Conservation (phyloP, 2,329 filamentous ascomycete genomes). For the Claviceps monticola region DNA sequence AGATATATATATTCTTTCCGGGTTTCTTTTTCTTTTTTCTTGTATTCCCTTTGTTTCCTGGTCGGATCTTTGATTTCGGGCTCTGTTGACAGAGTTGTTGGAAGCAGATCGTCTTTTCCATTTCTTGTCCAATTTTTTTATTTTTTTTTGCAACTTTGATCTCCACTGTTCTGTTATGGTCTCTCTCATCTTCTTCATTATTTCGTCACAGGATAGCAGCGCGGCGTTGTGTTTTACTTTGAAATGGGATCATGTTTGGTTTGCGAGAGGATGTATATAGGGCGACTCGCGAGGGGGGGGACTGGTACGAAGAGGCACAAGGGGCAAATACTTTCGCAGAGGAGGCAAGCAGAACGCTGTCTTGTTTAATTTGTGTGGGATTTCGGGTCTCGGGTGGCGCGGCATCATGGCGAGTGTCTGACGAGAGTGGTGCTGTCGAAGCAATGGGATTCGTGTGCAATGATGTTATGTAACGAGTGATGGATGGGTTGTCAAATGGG, state of each 20-base stretch:
- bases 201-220: slow-evolving; percentile 11
- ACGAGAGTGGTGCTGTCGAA: no score
- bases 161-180: neutral
- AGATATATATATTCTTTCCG: neutral
- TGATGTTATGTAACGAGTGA: no score
- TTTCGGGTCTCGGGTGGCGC: no score
- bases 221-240: slow-evolving; percentile 7
- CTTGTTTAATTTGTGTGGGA: no score
- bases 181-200: neutral
- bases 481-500: no score
- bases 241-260: neutral
- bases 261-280: no score
- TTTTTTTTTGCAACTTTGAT: slow-evolving; percentile 7
- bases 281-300: no score
- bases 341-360: no score
- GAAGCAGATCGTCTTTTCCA: neutral
- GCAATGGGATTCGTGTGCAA: no score
- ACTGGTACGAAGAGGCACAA: no score
- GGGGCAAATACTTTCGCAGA: no score
- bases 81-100: neutral
- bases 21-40: neutral
- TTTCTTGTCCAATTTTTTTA: neutral
- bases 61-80: neutral
- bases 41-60: neutral
- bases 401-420: no score